A percentile compares a stretch with the other conserved stretches of the same genome.
Conservation (phyloP, 1,284 basidiomycete species). For the Gomphus sp. region DNA sequence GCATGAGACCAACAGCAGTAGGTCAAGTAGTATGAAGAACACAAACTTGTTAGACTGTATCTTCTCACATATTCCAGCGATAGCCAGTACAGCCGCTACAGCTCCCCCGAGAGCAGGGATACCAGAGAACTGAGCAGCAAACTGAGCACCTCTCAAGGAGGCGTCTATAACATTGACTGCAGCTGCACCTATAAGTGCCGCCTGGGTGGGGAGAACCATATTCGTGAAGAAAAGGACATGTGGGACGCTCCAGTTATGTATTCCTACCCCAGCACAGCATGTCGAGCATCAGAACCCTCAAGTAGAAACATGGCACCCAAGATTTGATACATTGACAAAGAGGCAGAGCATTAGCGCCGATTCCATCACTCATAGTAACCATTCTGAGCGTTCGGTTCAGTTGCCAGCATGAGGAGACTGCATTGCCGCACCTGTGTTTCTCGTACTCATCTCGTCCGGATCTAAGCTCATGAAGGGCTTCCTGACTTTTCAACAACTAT, state of each 20-base stretch:
- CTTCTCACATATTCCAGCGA: constrained; percentile 36
- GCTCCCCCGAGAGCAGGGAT: constrained; percentile 37
- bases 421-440: too few species aligned
- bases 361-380: too few species aligned
- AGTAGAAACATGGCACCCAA: too few species aligned
- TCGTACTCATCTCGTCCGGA: too few species aligned
- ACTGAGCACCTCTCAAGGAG: constrained; percentile 23
- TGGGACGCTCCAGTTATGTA: neutral
- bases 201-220: neutral
- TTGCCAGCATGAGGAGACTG: too few species aligned
- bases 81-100: constrained; percentile 29
- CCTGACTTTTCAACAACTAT: too few species aligned
- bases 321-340: neutral
- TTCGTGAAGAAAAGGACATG: neutral
- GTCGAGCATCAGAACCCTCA: neutral
- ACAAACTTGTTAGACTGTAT: constrained; percentile 30
- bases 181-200: neutral
- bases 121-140: constrained; percentile 34
- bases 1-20: neutral
- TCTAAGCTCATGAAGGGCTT: too few species aligned
- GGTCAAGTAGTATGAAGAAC: neutral
- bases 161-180: neutral
- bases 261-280: neutral
- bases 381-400: too few species aligned
- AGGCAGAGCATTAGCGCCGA: neutral